Evolutionary conservation across 78 protist species (phyloP), one percentile per base, ranked within the genome.

Genomic region (Monosiga brevicollis): DNA sequence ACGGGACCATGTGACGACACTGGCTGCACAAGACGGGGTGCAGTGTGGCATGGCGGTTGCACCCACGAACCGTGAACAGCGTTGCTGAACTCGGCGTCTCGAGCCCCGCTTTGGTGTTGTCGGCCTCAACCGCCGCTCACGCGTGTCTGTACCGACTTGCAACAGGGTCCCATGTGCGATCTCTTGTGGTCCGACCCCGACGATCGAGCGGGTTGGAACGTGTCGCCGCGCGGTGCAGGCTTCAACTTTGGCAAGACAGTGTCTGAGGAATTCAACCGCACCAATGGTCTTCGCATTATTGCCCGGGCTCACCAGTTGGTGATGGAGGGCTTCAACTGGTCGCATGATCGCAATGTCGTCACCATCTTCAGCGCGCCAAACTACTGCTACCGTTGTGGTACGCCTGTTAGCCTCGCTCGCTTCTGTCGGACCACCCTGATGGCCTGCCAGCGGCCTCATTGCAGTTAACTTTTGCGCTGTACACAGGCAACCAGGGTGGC

Each of bases 141-240:
- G 11, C 62, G 29, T 11, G 62, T 49, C 29, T 11, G 62, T 49
- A n/a, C n/a, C n/a, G n/a, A n/a, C n/a, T n/a, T 87, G 70, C 92
- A 90, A 34, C 95, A 95, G 86, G 99, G 99, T 43, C 85, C 97
- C 79, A 94, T 96, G 93, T 96, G 96, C 82, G 99, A 97, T 90
- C 91, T 98, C 77, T 89, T 97, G 92, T 98, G 99, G 99, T 92
- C 97, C 6, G 99, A 98, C 78, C 99, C 99, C 43, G 99, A 96
- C 80, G 96, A 94, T 49, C 88, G 96, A 34, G 93, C 91, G 78
- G 86, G 90, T 9, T 95, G 97, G 98, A 93, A 90, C 42, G 91
- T 92, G 35, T 79, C 89, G 35, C 98, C 98, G 32, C 90, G 99
- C 26, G 99, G 99, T 9, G 99, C 99, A 0, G 99, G 99, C 36